Evolutionary conservation across 257 asterid genomes (phyloP).

Genomic region (Plantago major): DNA sequence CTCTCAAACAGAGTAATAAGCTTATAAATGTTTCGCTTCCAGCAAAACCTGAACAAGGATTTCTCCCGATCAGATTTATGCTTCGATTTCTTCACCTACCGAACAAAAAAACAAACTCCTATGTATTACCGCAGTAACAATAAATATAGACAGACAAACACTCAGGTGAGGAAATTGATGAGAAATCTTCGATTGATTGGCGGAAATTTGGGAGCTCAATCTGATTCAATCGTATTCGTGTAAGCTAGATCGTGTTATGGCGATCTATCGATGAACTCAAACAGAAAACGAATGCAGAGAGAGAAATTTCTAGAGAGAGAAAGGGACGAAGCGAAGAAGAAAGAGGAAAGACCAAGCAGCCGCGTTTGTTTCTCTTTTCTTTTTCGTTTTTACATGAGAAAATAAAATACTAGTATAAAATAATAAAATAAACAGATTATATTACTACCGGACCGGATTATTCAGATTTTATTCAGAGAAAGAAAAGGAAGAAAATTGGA

Average conservation of each 20-base stretch:
- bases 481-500: too few species aligned
- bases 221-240: constrained; percentile 27
- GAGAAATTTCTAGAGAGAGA: constrained; percentile 20
- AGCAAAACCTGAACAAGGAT: constrained; percentile 30
- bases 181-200: background rate
- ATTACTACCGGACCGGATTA: too few species aligned
- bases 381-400: background rate
- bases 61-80: constrained; percentile 39
- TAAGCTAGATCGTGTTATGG: constrained; percentile 49
- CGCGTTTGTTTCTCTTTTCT: constrained; percentile 43
- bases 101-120: background rate
- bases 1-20: constrained; percentile 18
- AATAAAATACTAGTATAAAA: too few species aligned
- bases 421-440: too few species aligned
- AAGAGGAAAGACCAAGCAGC: constrained; percentile 43
- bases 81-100: constrained; percentile 47
- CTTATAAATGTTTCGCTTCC: constrained; percentile 18
- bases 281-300: constrained; percentile 36
- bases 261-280: constrained; percentile 57
- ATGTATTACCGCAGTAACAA: constrained; percentile 11
- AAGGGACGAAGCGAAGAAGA: constrained; percentile 18
- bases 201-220: constrained; percentile 27
- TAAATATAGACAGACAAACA: constrained; percentile 13
- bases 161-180: constrained; percentile 4
- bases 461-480: too few species aligned